A percentile compares a stretch with the other conserved stretches of the same genome.
phyloP scores from a whole-genome alignment of 2,329 filamentous ascomycete genomes.

The Alternaria sp. region DNA sequence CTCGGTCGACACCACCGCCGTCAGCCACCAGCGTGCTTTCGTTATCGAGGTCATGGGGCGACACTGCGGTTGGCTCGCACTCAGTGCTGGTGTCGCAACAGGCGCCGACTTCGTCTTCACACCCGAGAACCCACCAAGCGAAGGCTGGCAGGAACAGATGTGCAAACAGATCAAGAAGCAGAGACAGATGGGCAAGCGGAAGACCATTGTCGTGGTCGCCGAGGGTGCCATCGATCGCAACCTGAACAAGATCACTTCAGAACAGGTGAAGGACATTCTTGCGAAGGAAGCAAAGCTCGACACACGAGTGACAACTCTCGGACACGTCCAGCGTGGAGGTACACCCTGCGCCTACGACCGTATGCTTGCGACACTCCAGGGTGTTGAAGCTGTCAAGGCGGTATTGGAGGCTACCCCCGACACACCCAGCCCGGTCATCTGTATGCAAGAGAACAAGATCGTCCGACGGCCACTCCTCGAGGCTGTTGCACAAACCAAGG shows the following conservation, averaged over 20 bases:
- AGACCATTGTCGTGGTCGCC: conserved; percentile 97
- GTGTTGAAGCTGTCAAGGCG: conserved; percentile 40
- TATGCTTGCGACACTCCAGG: conserved; percentile 90
- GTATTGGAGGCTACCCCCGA: conserved; percentile 68
- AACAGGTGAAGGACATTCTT: conserved; percentile 87
- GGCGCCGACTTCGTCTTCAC: conserved; percentile 98
- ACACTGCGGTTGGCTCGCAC: conserved; percentile 95
- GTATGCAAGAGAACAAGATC: conserved; percentile 98
- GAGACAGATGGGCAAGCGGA: conserved; percentile 86
- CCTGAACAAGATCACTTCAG: conserved; percentile 81
- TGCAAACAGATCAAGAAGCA: conserved; percentile 64
- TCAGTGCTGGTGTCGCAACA: conserved; percentile 94
- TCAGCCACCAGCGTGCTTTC: conserved; percentile 93
- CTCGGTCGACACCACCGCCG: conserved; percentile 93
- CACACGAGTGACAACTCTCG: conserved; percentile 91
- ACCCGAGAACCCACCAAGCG: conserved; percentile 86
- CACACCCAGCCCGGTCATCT: conserved; percentile 91
- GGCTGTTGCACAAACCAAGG: conserved; percentile 84
- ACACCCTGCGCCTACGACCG: conserved; percentile 92
- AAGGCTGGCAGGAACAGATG: conserved; percentile 74
- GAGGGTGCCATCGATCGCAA: conserved; percentile 78
- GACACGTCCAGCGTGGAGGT: conserved; percentile 96
- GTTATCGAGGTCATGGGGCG: conserved; percentile 96
- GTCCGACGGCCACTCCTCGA: conserved; percentile 86
- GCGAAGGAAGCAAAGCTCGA: conserved; percentile 81